Evolutionary conservation across 805 yeast species (phyloP), one percentile per base, ranked within the genome.

Genomic region (Candida hispaniensis): DNA sequence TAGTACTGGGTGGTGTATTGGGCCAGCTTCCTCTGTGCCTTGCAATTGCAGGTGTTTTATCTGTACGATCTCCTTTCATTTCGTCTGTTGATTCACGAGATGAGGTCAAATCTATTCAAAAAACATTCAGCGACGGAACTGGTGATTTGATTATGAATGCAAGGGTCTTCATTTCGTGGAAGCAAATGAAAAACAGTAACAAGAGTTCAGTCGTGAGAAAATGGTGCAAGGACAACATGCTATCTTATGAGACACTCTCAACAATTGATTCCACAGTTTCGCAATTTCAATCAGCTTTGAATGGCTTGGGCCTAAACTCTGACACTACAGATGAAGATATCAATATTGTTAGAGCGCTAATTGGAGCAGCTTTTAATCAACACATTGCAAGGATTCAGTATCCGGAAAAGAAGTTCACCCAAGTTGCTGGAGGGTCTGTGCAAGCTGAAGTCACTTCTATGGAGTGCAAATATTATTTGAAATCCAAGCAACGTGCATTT

Each of bases 401-500:
- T 13, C 96, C 97, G 0, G 85, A 82, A 42, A 72, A 86, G 3
- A 81, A 79, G 48, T 88, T 60, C 52, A 58, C 73, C 26, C 68
- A 74, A 21, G 72, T 82, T 1, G 60, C 75, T 19, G 66, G 74
- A 0, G 98, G 98, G 14, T 70, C 96, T 0, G 67, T 88, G 26
- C 86, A 80, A 36, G 65, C 73, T n/a, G 94, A 86, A 47, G 80
- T 85, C 0, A 95, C 86, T 49, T 79, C 86, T 2, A 68, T 64
- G 39, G 61, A 66, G 40, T 76, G 78, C 40, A 78, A 75, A 50
- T 71, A 74, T 34, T 85, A 85, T 79, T 66, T 79, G 26, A 59
- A 80, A 44, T 14, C 25, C n/a, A 19, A 19, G 22, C 30, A 26
- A 26, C 50, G 95, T 30, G 83, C 86, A 0, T 86, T 82, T 44